Conservation (phyloP, 371 early-diverging fungal species). For the Batkoa obscura region DNA sequence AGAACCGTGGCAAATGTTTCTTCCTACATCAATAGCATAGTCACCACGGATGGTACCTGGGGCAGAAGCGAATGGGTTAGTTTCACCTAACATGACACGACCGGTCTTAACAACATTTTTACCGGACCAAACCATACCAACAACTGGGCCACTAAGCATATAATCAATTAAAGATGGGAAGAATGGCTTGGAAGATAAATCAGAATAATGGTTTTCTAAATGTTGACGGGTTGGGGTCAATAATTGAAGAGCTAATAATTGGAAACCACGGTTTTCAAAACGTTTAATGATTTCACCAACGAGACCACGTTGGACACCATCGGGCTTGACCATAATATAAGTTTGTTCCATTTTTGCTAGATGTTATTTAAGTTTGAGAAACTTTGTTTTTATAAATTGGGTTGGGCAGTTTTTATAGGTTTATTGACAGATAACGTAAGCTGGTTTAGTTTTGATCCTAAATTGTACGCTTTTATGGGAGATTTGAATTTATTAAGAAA, state of each 20-base stretch:
- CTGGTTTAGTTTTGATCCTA: no score
- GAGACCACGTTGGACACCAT: slow-evolving; percentile 78
- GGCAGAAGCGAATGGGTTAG: slow-evolving; percentile 77
- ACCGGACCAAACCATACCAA: slow-evolving; percentile 91
- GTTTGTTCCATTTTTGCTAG: slow-evolving; percentile 7
- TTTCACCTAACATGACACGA: slow-evolving; percentile 90
- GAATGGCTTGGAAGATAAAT: slow-evolving; percentile 85
- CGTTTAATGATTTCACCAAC: slow-evolving; percentile 93
- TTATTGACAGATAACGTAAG: no score
- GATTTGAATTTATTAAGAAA: no score
- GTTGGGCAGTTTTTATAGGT: no score
- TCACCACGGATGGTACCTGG: slow-evolving; percentile 99
- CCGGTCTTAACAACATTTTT: slow-evolving; percentile 93
- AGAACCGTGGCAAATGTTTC: slow-evolving; percentile 98
- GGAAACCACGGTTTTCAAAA: slow-evolving; percentile 77
- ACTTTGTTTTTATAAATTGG: no score
- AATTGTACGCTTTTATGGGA: no score
- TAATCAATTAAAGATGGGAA: slow-evolving; percentile 82
- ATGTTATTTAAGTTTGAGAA: neutral
- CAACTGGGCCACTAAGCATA: slow-evolving; percentile 76
- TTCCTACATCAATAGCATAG: slow-evolving; percentile 76
- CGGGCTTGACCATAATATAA: slow-evolving; percentile 19
- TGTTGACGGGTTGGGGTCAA: slow-evolving; percentile 48
- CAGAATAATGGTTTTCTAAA: slow-evolving; percentile 92
- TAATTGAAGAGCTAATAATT: slow-evolving; percentile 72